Evolutionary conservation across 106 monocot species (phyloP).

Genomic region (Acanthochlamys bracteata): DNA sequence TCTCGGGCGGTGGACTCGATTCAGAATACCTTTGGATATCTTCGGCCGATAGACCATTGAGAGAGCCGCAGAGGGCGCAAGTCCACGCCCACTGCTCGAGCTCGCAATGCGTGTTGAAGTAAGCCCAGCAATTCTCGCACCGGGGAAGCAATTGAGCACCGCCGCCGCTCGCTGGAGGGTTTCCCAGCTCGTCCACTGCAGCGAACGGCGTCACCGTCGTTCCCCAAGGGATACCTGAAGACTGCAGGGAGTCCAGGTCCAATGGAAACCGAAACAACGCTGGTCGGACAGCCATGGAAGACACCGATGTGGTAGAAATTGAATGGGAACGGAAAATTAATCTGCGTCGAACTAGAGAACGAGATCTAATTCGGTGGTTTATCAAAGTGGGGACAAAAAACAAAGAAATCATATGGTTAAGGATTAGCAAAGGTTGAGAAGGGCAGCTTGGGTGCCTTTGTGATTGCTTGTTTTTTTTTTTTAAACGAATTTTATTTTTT

Average conservation of each 20-base stretch:
- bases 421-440: too few relatives aligned
- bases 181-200: constrained; percentile 5
- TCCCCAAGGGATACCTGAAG: constrained; percentile 82
- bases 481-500: too few relatives aligned
- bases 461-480: too few relatives aligned
- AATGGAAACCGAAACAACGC: constrained; percentile 71
- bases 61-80: constrained; percentile 73
- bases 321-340: too few relatives aligned
- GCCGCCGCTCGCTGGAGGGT: neutral
- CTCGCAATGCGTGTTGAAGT: constrained; percentile 89
- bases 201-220: constrained; percentile 61
- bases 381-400: too few relatives aligned
- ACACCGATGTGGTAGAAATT: too few relatives aligned
- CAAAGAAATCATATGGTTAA: too few relatives aligned
- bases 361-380: too few relatives aligned
- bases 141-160: neutral
- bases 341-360: too few relatives aligned
- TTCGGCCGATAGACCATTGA: constrained; percentile 58
- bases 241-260: constrained; percentile 52
- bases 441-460: too few relatives aligned
- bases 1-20: constrained; percentile 46
- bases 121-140: constrained; percentile 84
- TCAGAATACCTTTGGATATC: constrained; percentile 49
- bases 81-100: constrained; percentile 90
- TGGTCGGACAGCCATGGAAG: constrained; percentile 68